These are phyloP conservation scores for Babesia gibsoni DNA, from an alignment of 169 alveolate genomes.

Conservation along the genomic window DNA sequence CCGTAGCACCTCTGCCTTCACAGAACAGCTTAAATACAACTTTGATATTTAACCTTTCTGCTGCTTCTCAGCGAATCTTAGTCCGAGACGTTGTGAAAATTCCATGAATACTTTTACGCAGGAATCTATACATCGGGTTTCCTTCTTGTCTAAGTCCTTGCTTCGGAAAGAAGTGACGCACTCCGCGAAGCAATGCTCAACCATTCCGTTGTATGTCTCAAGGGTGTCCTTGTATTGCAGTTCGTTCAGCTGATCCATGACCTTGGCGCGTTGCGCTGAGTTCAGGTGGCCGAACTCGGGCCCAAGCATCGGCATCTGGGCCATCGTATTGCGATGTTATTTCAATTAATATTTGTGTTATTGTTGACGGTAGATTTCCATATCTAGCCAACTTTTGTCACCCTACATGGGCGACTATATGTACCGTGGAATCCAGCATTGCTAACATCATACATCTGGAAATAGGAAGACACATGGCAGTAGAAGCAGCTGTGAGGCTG, in stretches of 20 bases:
- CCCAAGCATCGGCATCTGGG: constrained; percentile 29
- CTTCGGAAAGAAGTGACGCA: constrained; percentile 71
- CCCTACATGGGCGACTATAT: constrained; percentile 6
- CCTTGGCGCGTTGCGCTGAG: constrained; percentile 65
- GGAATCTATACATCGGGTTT: constrained; percentile 68
- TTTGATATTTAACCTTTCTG: constrained; percentile 48
- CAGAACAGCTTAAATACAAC: constrained; percentile 42
- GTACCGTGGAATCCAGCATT: background rate
- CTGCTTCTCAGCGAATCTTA: constrained; percentile 72
- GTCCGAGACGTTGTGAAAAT: constrained; percentile 73
- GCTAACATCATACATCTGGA: constrained; percentile 18
- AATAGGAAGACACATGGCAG: constrained; percentile 36
- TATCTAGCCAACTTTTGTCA: background rate
- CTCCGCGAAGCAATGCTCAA: constrained; percentile 73
- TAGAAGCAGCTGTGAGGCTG: constrained; percentile 11
- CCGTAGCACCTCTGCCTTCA: background rate
- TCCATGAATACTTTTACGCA: constrained; percentile 75
- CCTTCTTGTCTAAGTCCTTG: constrained; percentile 71
- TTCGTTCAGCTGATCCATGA: constrained; percentile 67
- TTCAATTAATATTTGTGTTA: background rate
- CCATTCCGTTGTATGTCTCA: constrained; percentile 75
- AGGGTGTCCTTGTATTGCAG: constrained; percentile 77
- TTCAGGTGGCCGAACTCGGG: constrained; percentile 59
- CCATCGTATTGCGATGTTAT: constrained; percentile 11
- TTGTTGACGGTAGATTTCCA: background rate